Evolutionary conservation across 163 green algal species (phyloP).

Genomic region (Chloromonas sp.): DNA sequence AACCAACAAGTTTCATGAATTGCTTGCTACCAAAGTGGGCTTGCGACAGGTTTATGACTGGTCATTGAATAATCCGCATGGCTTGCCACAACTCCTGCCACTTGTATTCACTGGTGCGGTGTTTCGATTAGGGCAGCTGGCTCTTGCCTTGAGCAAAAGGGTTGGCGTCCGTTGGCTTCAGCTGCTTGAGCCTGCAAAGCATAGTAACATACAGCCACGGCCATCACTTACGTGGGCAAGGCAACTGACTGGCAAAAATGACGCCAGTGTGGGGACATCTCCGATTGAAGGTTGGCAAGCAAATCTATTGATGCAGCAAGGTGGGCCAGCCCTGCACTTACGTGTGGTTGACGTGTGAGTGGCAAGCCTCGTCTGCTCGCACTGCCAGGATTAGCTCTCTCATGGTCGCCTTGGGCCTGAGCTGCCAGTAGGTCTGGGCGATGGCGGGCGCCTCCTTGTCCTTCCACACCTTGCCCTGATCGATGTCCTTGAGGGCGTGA

Average conservation of each 20-base stretch:
- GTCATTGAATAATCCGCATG: no score
- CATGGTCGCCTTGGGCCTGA: constrained; percentile 64
- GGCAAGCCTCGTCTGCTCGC: constrained; percentile 83
- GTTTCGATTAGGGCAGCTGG: constrained; percentile 35
- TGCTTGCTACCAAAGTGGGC: no score
- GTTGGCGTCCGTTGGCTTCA: constrained; percentile 57
- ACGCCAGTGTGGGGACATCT: no score
- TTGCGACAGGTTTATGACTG: no score
- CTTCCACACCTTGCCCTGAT: constrained; percentile 48
- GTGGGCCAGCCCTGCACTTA: not conserved
- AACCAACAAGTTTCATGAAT: no score
- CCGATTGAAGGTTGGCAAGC: no score
- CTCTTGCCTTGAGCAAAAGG: constrained; percentile 54
- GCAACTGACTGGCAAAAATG: no score
- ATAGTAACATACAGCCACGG: not conserved
- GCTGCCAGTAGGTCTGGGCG: constrained; percentile 67
- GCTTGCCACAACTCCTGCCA: no score
- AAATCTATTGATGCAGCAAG: no score
- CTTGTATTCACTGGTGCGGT: no score
- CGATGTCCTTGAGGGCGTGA: constrained; percentile 59
- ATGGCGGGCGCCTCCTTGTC: constrained; percentile 46
- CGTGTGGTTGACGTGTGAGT: constrained; percentile 53
- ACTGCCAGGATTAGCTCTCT: constrained; percentile 82
- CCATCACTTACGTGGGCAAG: not conserved
- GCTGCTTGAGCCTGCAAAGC: constrained; percentile 36